A percentile compares a stretch with the other conserved stretches of the same genome.
phyloP scores from a whole-genome alignment of 2,329 filamentous ascomycete genomes.

The Xylariales sp. region DNA sequence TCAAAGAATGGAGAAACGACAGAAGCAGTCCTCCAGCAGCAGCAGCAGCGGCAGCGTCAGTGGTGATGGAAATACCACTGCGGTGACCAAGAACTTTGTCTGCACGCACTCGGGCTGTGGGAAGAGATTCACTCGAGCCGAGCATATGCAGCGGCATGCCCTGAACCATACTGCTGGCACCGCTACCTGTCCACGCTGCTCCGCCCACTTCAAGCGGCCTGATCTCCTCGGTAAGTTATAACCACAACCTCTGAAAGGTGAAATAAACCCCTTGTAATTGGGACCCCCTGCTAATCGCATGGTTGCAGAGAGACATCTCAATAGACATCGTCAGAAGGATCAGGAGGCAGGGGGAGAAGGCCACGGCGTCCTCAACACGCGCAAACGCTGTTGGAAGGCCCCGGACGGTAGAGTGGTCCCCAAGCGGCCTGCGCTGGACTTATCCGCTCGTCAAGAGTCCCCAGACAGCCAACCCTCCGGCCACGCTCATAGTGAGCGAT shows the following conservation, averaged over 20 bases:
- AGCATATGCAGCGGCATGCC: conserved; percentile 54
- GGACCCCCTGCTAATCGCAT: conserved; percentile 12
- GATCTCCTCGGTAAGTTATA: conserved; percentile 48
- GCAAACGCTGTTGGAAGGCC: conserved; percentile 53
- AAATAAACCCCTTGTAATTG: neutral
- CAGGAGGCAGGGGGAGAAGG: conserved; percentile 50
- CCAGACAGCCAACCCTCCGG: conserved; percentile 3
- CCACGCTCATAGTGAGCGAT: conserved; percentile 1
- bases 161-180: conserved; percentile 51
- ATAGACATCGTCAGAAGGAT: conserved; percentile 48
- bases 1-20: conserved; percentile 14
- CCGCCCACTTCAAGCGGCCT: conserved; percentile 56
- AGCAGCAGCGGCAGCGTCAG: no score
- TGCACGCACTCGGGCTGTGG: conserved; percentile 43
- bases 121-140: conserved; percentile 51
- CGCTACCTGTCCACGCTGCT: conserved; percentile 54
- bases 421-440: conserved; percentile 24
- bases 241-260: neutral
- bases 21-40: conserved; percentile 7
- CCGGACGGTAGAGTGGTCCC: conserved; percentile 47
- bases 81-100: conserved; percentile 10
- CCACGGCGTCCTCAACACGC: conserved; percentile 45
- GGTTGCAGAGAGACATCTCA: conserved; percentile 51
- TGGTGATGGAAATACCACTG: conserved; percentile 9
- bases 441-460: conserved; percentile 3